Evolutionary conservation across 208 protist genomes (phyloP), one percentile per base, ranked within the genome.

Genomic region (Leishmania aethiopica): DNA sequence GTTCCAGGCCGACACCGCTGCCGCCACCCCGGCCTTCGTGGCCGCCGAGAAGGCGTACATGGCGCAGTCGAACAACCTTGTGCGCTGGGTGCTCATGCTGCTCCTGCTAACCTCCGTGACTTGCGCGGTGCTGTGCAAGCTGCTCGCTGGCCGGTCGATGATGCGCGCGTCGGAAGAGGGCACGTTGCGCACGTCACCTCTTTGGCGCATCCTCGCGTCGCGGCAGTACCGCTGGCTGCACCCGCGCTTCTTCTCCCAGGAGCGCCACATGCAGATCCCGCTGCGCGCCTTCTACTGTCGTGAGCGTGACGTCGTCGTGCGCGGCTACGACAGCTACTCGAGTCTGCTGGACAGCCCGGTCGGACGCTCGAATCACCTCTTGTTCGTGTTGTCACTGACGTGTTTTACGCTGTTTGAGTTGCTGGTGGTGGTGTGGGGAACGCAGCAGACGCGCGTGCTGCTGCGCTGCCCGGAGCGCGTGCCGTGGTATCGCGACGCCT

Each of bases 251-350:
- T 83, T 90, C 71, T 87, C 88, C 40, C 66, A 82, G 73, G 88
- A 95, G 77, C 86, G 86, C 0, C 92, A 97, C 80, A 78, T 86
- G 57, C 81, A 92, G 67, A 62, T 96, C 28, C 94, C 94, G 22
- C 78, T 95, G 79, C 92, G 94, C 60, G 84, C 89, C 17, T 97
- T 97, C 80, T 94, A 97, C 81, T 97, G 92, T 84, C 87, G 78
- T 60, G 91, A 97, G 83, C 79, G 83, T 17, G 94, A 97, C 77
- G 86, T 90, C 19, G 47, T 95, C 35, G 83, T 97, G 81, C 82
- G 83, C 11, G 78, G 91, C 67, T 97, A 93, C 84, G 94, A 97
- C 83, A 82, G 91, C 77, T 95, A 94, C 86, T 94, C 91, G 35
- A 86, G 80, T 72, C 77, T 90, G 45, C 74, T 97, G 17, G 94